These are phyloP conservation scores for Populus hybrid DNA, from an alignment of 441 rosid genomes.

Conservation along the genomic window DNA sequence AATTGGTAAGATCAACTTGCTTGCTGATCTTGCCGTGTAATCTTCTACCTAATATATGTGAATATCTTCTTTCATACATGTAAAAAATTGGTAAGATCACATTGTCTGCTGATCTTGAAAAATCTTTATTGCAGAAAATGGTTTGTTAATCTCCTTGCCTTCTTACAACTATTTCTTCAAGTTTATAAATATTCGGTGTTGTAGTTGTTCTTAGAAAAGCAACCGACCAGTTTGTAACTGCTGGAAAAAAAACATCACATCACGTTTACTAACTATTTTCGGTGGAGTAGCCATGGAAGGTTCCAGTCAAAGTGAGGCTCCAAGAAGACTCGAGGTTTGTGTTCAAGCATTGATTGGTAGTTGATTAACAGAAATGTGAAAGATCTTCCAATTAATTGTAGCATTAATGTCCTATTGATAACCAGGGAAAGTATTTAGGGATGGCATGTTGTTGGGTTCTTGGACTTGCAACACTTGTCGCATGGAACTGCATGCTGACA, in stretches of 20 bases:
- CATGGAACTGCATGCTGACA: constrained; percentile 82
- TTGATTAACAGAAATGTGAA: neutral
- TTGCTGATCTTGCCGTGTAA: neutral
- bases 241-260: neutral
- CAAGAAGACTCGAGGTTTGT: constrained; percentile 54
- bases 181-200: neutral
- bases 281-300: neutral
- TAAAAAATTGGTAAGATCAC: neutral
- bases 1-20: neutral
- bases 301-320: constrained; percentile 14
- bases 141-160: neutral
- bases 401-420: neutral
- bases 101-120: neutral
- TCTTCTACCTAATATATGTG: neutral
- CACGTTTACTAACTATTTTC: neutral
- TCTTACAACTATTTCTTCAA: neutral
- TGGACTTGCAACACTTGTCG: constrained; percentile 66
- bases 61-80: neutral
- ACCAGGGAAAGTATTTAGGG: constrained; percentile 64
- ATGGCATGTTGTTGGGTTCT: constrained; percentile 59
- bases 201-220: neutral
- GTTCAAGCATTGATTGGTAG: neutral
- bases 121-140: neutral
- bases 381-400: neutral
- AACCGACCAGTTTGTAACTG: neutral